These are phyloP conservation scores for Xylariaceae sp. DNA, from an alignment of 2,329 filamentous ascomycete species.

Conservation along the genomic window DNA sequence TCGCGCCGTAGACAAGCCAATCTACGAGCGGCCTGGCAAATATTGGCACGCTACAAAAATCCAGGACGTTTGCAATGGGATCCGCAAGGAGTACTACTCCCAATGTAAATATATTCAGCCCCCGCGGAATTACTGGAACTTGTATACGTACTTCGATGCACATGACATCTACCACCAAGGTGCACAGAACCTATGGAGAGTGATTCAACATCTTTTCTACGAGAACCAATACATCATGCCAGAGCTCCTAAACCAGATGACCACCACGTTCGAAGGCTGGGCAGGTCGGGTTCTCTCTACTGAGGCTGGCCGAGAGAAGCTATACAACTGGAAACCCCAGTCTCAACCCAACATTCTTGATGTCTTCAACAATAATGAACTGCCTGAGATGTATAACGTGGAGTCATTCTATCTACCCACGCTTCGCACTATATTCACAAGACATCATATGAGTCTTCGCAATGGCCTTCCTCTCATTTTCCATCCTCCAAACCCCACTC, in stretches of 20 bases:
- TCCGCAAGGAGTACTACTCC: constrained; percentile 16
- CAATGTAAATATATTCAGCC: constrained; percentile 18
- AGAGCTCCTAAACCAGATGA: constrained; percentile 33
- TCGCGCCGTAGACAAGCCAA: constrained; percentile 35
- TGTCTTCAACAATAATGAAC: constrained; percentile 18
- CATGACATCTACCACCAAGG: constrained; percentile 51
- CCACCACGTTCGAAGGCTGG: constrained; percentile 23
- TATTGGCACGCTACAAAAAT: constrained; percentile 47
- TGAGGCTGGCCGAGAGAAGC: constrained; percentile 11
- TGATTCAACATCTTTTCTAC: constrained; percentile 44
- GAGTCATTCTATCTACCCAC: constrained; percentile 15
- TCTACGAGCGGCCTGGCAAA: constrained; percentile 33
- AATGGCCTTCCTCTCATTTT: constrained; percentile 1
- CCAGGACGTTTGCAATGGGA: constrained; percentile 20
- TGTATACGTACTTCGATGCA: constrained; percentile 53
- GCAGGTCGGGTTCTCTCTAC: constrained; percentile 15
- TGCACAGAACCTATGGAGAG: constrained; percentile 51
- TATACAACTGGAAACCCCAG: constrained; percentile 22
- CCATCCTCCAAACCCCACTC: background rate
- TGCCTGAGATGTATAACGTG: constrained; percentile 16
- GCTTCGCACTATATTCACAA: constrained; percentile 22
- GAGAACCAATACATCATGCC: constrained; percentile 43
- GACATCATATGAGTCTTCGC: constrained; percentile 12
- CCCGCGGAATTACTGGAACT: constrained; percentile 40
- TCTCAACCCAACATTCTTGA: constrained; percentile 18